Conservation (phyloP, 306 rosid genomes). For the Glycine tomentella region DNA sequence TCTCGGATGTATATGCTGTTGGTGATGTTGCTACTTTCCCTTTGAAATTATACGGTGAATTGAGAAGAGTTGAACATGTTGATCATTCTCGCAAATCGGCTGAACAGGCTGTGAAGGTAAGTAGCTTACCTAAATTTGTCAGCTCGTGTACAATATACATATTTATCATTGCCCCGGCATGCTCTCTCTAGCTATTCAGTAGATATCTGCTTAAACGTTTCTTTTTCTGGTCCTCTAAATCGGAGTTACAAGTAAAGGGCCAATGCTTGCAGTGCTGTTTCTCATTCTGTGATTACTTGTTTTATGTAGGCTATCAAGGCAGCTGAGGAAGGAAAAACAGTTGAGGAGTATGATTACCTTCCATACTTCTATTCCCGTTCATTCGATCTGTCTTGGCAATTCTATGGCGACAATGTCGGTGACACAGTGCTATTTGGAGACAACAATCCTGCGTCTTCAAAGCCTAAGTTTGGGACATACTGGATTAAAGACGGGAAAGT, state of each 20-base stretch:
- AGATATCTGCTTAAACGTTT: background rate
- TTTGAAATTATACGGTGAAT: slow-evolving; percentile 78
- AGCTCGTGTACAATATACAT: slow-evolving; percentile 12
- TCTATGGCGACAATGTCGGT: slow-evolving; percentile 96
- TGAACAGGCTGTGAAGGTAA: slow-evolving; percentile 97
- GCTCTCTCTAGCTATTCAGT: background rate
- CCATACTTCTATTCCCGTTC: slow-evolving; percentile 95
- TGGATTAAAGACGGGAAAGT: slow-evolving; percentile 94
- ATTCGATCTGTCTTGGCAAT: slow-evolving; percentile 89
- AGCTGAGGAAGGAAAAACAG: slow-evolving; percentile 68
- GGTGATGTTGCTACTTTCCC: slow-evolving; percentile 99
- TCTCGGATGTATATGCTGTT: slow-evolving; percentile 90
- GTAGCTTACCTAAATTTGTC: slow-evolving; percentile 31
- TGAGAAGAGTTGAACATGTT: slow-evolving; percentile 95
- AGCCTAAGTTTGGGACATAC: slow-evolving; percentile 89
- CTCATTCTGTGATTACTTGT: slow-evolving; percentile 5
- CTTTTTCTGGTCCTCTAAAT: background rate
- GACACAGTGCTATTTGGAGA: slow-evolving; percentile 90
- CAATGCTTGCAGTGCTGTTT: background rate
- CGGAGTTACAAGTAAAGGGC: background rate
- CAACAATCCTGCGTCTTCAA: slow-evolving; percentile 66
- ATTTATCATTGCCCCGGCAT: background rate
- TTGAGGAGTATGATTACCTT: slow-evolving; percentile 92
- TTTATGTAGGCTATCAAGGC: slow-evolving; percentile 86
- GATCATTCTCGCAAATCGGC: slow-evolving; percentile 99